Evolutionary conservation across 495 filamentous ascomycete species (phyloP).

Genomic region (Trichoderma virens): DNA sequence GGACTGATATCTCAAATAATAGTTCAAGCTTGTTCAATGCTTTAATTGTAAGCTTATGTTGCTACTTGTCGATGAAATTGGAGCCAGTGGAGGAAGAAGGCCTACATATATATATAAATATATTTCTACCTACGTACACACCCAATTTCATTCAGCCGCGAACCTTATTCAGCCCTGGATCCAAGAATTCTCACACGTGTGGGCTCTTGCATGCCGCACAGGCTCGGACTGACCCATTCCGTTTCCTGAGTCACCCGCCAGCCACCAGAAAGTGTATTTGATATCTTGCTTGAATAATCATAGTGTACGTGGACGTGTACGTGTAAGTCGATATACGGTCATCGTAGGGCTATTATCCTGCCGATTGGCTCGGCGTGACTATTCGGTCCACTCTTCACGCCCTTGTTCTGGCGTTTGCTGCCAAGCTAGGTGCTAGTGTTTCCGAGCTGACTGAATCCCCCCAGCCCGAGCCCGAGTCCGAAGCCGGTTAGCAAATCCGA

Average conservation of each 20-base stretch:
- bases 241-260: neutral
- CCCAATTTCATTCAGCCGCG: neutral
- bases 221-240: neutral
- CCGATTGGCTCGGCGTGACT: neutral
- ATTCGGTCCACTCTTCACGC: neutral
- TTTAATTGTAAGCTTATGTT: too few species aligned
- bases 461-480: neutral
- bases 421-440: neutral
- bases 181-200: neutral
- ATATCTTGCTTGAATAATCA: neutral
- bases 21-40: too few species aligned
- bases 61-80: too few species aligned
- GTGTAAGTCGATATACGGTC: neutral
- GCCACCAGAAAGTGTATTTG: neutral
- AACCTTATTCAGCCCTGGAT: neutral
- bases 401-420: neutral
- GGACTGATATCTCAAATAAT: too few species aligned
- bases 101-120: neutral
- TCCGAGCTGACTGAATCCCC: neutral
- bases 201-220: neutral
- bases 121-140: neutral
- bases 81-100: neutral
- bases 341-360: neutral
- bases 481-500: conserved; percentile 1
- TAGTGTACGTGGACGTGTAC: neutral